Evolutionary conservation across 2,329 filamentous ascomycete species (phyloP).

Genomic region (Colletotrichum sp.): DNA sequence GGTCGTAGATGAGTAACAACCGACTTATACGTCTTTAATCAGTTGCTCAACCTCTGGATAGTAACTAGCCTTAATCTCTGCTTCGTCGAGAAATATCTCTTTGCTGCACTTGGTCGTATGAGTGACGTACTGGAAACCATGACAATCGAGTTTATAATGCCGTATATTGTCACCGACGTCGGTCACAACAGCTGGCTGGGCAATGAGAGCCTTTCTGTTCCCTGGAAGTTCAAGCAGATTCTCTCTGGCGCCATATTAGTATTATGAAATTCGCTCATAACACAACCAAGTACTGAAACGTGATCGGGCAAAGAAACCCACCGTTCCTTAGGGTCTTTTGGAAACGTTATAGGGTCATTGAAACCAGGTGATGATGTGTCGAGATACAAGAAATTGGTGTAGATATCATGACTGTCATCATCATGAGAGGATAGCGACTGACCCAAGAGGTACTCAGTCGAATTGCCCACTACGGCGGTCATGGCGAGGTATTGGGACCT

Average conservation of each 20-base stretch:
- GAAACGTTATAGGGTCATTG: not conserved
- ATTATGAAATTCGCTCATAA: not conserved
- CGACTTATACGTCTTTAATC: conserved; percentile 4
- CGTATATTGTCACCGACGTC: conserved; percentile 69
- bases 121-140: conserved; percentile 59
- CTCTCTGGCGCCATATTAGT: not conserved
- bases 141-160: conserved; percentile 62
- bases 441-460: not conserved
- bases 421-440: not conserved
- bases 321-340: not conserved
- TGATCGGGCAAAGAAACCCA: not conserved
- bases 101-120: conserved; percentile 54
- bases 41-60: conserved; percentile 15
- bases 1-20: not conserved
- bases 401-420: not conserved
- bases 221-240: not conserved
- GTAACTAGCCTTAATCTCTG: conserved; percentile 50
- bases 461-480: not conserved
- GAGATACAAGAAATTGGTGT: not conserved
- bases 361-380: not conserved
- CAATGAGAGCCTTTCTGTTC: not conserved
- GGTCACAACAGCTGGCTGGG: conserved; percentile 33
- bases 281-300: not conserved
- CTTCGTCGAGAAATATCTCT: conserved; percentile 52
- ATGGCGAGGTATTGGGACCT: not conserved